phyloP scores from a whole-genome alignment of 306 rosid species.

The Cicer cuneatum region DNA sequence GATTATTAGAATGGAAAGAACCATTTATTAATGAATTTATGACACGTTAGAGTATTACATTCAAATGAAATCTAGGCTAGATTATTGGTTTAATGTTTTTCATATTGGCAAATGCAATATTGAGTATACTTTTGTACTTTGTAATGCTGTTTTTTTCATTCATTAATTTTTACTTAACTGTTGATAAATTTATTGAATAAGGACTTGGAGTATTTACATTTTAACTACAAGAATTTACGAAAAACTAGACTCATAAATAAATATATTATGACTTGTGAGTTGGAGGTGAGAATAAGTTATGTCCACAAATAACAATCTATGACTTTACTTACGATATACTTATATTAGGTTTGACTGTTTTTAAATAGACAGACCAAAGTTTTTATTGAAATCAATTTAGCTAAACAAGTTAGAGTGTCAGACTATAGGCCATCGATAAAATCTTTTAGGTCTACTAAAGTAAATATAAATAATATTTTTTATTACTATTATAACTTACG shows the following conservation, averaged over 20 bases:
- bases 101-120: background rate
- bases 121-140: background rate
- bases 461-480: no score
- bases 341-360: no score
- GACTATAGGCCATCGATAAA: no score
- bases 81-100: slow-evolving; percentile 17
- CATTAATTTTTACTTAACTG: slow-evolving; percentile 10
- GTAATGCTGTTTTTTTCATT: slow-evolving; percentile 12
- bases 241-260: slow-evolving; percentile 5
- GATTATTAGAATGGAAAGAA: slow-evolving; percentile 20
- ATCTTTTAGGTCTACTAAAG: no score
- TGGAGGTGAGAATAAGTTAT: no score
- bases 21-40: slow-evolving; percentile 23
- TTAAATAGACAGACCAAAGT: no score
- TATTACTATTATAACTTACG: no score
- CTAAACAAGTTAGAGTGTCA: no score
- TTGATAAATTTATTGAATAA: slow-evolving; percentile 11
- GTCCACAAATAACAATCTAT: no score
- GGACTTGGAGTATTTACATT: slow-evolving; percentile 15
- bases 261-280: background rate
- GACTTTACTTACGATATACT: no score
- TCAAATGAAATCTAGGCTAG: slow-evolving; percentile 22
- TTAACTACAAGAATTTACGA: slow-evolving; percentile 3
- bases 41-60: slow-evolving; percentile 4
- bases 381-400: no score